Percentiles rank a stretch among this genome's conserved stretches.
Evolutionary conservation across 495 filamentous ascomycete species (phyloP).

Genomic region (Aspergillus heteromorphus): DNA sequence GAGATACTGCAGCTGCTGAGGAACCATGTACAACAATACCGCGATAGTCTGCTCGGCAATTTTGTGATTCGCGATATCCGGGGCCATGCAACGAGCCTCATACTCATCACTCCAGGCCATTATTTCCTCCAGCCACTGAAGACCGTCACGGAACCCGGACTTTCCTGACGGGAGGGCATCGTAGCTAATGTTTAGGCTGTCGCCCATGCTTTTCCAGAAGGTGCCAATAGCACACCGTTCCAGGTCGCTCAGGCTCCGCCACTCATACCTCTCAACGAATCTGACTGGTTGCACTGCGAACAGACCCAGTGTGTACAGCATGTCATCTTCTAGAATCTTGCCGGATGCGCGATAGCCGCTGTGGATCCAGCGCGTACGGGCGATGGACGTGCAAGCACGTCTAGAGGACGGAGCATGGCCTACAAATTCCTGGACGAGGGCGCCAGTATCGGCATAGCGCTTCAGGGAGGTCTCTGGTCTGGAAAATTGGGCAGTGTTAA

Average conservation of each 20-base stretch:
- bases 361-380: conserved; percentile 65
- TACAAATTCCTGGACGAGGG: conserved; percentile 53
- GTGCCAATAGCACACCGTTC: conserved; percentile 62
- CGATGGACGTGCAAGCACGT: conserved; percentile 47
- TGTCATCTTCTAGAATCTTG: conserved; percentile 57
- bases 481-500: conserved; percentile 54
- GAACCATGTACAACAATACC: conserved; percentile 55
- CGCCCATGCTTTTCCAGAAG: conserved; percentile 61
- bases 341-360: conserved; percentile 51
- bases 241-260: conserved; percentile 55
- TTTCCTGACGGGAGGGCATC: conserved; percentile 30
- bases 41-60: conserved; percentile 52
- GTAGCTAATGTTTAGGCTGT: conserved; percentile 56
- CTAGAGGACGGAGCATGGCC: conserved; percentile 41
- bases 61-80: conserved; percentile 45
- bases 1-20: conserved; percentile 41
- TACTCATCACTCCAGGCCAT: conserved; percentile 54
- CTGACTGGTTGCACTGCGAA: conserved; percentile 55
- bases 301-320: conserved; percentile 62
- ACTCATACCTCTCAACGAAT: conserved; percentile 58
- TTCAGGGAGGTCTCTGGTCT: conserved; percentile 48
- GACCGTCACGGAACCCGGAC: conserved; percentile 51
- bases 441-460: conserved; percentile 58
- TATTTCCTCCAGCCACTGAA: conserved; percentile 63
- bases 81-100: conserved; percentile 54